Evolutionary conservation across 2,329 filamentous ascomycete genomes (phyloP).

Genomic region (Penicillium glabrum): DNA sequence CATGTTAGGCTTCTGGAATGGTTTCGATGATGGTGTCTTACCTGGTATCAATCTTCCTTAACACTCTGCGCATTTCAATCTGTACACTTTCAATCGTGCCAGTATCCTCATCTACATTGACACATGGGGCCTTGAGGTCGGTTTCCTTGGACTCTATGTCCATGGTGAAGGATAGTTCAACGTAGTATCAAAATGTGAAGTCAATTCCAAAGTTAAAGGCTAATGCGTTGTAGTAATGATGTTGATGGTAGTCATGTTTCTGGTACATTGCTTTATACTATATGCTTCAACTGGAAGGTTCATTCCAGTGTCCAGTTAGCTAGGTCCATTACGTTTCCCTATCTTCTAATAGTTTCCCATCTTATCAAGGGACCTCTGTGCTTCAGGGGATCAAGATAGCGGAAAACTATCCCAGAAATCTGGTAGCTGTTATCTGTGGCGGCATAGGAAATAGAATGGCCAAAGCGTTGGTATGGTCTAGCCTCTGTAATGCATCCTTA

Average conservation of each 20-base stretch:
- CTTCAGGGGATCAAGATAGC: not conserved
- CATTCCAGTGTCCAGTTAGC: not conserved
- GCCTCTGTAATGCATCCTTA: not conserved
- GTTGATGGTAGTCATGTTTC: not conserved
- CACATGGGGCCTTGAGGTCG: not conserved
- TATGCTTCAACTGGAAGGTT: not conserved
- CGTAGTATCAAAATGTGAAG: not conserved
- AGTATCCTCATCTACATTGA: not conserved
- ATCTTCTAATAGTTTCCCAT: not conserved
- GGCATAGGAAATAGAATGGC: not conserved
- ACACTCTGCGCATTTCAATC: not conserved
- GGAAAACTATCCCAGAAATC: not conserved
- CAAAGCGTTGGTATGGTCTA: not conserved
- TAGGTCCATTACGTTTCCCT: not conserved
- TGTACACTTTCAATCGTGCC: not conserved
- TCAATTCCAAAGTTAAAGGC: not conserved
- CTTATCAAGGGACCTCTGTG: not conserved
- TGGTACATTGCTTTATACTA: not conserved
- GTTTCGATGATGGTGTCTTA: not conserved
- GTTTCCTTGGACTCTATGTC: not conserved
- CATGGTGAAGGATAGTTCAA: not conserved
- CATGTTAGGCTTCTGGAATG: not conserved
- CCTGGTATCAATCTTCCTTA: not conserved
- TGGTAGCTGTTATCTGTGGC: not conserved
- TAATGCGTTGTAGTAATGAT: not conserved